phyloP scores from a whole-genome alignment of 2,329 filamentous ascomycete species.

The Curvularia eragrostidis region DNA sequence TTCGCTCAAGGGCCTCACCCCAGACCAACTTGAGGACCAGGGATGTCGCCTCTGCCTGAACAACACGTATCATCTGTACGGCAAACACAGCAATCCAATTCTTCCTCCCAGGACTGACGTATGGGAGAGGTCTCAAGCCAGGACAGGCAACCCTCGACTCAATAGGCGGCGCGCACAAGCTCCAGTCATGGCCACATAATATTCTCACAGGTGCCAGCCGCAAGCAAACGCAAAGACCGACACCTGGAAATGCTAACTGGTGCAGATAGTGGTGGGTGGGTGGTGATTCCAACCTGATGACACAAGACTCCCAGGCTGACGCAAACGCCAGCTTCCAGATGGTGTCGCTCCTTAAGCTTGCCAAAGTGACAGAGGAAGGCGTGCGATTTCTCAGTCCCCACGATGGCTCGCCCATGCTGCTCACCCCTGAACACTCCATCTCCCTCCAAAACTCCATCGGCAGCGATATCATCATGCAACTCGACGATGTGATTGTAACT shows the following conservation, averaged over 20 bases:
- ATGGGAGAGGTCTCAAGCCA: slow-evolving; percentile 76
- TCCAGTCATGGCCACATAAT: slow-evolving; percentile 96
- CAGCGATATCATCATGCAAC: slow-evolving; percentile 99
- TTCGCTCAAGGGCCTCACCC: slow-evolving; percentile 91
- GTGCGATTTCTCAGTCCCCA: slow-evolving; percentile 96
- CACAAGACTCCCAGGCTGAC: slow-evolving; percentile 34
- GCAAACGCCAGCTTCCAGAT: slow-evolving; percentile 81
- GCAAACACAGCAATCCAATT: background rate
- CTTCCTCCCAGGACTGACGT: slow-evolving; percentile 25
- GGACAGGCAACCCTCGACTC: slow-evolving; percentile 87
- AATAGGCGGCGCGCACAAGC: slow-evolving; percentile 88
- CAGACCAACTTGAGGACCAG: slow-evolving; percentile 87
- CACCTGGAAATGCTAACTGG: slow-evolving; percentile 31
- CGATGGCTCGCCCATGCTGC: slow-evolving; percentile 92
- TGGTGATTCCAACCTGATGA: slow-evolving; percentile 31
- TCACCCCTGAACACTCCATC: slow-evolving; percentile 97
- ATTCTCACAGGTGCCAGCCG: slow-evolving; percentile 72
- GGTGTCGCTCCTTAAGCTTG: slow-evolving; percentile 93
- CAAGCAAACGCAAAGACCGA: background rate
- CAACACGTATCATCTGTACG: slow-evolving; percentile 89
- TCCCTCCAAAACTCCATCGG: slow-evolving; percentile 95
- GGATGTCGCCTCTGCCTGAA: slow-evolving; percentile 92
- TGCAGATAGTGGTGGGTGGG: slow-evolving; percentile 56
- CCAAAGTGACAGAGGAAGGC: slow-evolving; percentile 92
- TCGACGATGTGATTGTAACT: slow-evolving; percentile 96